Evolutionary conservation across 106 monocot species (phyloP).

Genomic region (Dendrobium chrysotoxum): DNA sequence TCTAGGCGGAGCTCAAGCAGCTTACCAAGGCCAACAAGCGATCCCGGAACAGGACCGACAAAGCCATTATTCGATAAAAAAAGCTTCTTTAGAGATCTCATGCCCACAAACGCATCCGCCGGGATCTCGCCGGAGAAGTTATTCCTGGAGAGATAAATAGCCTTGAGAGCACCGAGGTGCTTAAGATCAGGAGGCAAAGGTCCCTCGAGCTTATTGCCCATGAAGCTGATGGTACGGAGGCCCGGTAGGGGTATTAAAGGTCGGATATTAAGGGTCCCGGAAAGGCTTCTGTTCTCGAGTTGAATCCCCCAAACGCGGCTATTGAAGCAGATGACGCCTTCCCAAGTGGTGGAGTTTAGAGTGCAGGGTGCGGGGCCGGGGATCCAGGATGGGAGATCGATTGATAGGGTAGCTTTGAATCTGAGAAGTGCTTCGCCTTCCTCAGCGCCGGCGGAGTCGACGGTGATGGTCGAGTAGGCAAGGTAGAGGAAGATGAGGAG

Average conservation of each 20-base stretch:
- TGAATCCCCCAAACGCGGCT: conserved; percentile 21
- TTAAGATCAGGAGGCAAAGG: conserved; percentile 30
- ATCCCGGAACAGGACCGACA: conserved; percentile 31
- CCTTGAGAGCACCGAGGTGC: conserved; percentile 17
- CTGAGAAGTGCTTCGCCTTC: conserved; percentile 23
- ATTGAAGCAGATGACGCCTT: conserved; percentile 32
- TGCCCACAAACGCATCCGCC: conserved; percentile 19
- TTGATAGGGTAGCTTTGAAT: conserved; percentile 18
- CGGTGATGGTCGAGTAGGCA: not conserved
- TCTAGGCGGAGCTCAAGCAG: conserved; percentile 32
- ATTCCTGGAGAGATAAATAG: conserved; percentile 35
- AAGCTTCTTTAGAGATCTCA: conserved; percentile 22
- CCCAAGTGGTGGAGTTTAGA: conserved; percentile 14
- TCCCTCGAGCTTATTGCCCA: conserved; percentile 36
- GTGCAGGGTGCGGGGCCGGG: conserved; percentile 18
- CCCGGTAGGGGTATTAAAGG: conserved; percentile 12
- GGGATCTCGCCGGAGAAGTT: conserved; percentile 32
- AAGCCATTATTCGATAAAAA: conserved; percentile 29
- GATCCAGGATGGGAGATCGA: conserved; percentile 7
- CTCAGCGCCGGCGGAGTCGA: not conserved
- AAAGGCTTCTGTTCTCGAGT: conserved; percentile 29
- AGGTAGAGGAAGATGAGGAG: conserved; percentile 8
- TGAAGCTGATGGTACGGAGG: conserved; percentile 42
- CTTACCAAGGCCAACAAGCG: conserved; percentile 11
- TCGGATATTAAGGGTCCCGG: conserved; percentile 15